Evolutionary conservation across 192 early-diverging fungal species (phyloP), one percentile per base, ranked within the genome.

Genomic region (Bifiguratus adelaidae): DNA sequence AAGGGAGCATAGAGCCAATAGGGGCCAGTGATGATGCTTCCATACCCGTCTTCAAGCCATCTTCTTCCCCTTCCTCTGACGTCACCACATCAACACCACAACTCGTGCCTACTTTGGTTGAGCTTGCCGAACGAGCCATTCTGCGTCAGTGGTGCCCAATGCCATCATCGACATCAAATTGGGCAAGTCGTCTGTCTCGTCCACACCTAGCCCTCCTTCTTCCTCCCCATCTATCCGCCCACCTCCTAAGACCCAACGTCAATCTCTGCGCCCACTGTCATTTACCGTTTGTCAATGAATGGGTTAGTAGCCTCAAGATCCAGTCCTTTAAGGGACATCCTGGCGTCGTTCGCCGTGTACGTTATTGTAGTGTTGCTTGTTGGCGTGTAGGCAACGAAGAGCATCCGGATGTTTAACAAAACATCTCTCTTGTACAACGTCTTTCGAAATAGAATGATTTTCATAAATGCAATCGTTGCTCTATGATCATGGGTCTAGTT

Each of bases 321-420:
- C 70, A 75, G 41, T 63, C 61, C 25, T 75, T 65, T 37, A 41
- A 52, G 3, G 72, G 72, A 0, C 68, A 75, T 53, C 72, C 72
- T 5, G 68, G 68, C 0, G 68, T 75, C 7, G 72, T 67, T 8
- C 54, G 68, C 30, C 55, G 68, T 30, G 65, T 75, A 0, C 58
- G 72, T 11, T 75, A 68, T 42, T 75, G 72, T 16, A 70, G 68
- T 0, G 47, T 53, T 2, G 19, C 41, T 7, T 76, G 69, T 33
- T 76, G 70, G 64, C n/a, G 15, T 5, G 1, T 20, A 21, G 16
- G 5, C 1, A 21, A 7, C 18, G 0, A 40, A 40, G 37, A 6
- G 37, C 7, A 6, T 21, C 18, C 5, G 37, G 13, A 13, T 5
- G 15, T 8, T n/a, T n/a, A n/a, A n/a, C n/a, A n/a, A n/a, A n/a